A percentile compares a stretch with the other conserved stretches of the same genome.
These are phyloP conservation scores for Sporothrix variecibatus DNA, from an alignment of 2,329 filamentous ascomycete genomes.

Conservation along the genomic window DNA sequence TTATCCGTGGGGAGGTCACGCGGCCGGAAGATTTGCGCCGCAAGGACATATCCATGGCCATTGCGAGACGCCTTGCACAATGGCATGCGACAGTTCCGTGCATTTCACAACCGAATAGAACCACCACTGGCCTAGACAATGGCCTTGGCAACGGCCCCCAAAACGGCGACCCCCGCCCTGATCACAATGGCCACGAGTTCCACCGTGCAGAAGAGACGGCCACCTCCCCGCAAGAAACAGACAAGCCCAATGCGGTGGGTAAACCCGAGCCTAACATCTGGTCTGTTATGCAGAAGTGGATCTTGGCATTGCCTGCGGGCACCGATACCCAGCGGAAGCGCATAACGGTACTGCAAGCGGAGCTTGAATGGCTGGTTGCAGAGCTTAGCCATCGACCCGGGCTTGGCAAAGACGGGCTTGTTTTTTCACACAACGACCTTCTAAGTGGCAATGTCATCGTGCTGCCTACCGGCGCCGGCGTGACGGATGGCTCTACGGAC, in stretches of 20 bases:
- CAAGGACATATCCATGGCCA: slow-evolving; percentile 75
- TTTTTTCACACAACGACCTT: slow-evolving; percentile 94
- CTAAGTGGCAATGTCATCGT: slow-evolving; percentile 97
- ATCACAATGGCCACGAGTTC: slow-evolving; percentile 37
- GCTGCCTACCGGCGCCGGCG: slow-evolving; percentile 41
- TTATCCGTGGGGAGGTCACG: slow-evolving; percentile 78
- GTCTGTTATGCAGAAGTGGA: slow-evolving; percentile 97
- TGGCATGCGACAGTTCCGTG: slow-evolving; percentile 82
- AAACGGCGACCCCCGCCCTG: slow-evolving; percentile 28
- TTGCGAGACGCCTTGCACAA: slow-evolving; percentile 81
- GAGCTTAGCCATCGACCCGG: slow-evolving; percentile 76
- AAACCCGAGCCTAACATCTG: slow-evolving; percentile 84
- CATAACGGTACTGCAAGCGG: slow-evolving; percentile 68
- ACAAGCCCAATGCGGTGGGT: slow-evolving; percentile 59
- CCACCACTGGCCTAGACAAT: slow-evolving; percentile 6
- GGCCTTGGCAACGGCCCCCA: slow-evolving; percentile 7
- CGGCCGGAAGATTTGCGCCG: slow-evolving; percentile 77
- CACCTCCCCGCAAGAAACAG: slow-evolving; percentile 39
- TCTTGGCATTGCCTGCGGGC: slow-evolving; percentile 74
- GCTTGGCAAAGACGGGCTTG: slow-evolving; percentile 73
- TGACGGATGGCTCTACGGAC: neutral
- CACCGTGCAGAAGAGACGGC: slow-evolving; percentile 6
- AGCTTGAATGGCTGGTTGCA: slow-evolving; percentile 69
- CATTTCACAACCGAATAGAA: slow-evolving; percentile 39
- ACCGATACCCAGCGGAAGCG: slow-evolving; percentile 70